phyloP scores from a whole-genome alignment of 2,329 filamentous ascomycete species.

The Cladosporium sp. region DNA sequence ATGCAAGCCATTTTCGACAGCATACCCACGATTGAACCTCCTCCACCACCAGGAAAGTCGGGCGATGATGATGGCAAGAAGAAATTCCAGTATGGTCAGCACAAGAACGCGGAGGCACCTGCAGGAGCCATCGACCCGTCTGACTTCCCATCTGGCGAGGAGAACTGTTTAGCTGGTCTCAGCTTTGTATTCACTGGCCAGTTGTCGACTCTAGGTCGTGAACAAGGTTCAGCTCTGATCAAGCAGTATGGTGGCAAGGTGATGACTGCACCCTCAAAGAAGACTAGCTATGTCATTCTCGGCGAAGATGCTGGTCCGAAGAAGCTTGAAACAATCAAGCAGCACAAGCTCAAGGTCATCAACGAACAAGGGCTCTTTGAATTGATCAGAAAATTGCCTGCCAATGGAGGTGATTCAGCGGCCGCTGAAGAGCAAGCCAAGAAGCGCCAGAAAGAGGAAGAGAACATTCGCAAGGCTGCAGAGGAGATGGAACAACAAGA shows the following conservation, averaged over 20 bases:
- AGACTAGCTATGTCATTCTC: slow-evolving; percentile 91
- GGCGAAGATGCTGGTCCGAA: slow-evolving; percentile 90
- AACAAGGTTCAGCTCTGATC: slow-evolving; percentile 81
- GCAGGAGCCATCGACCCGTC: slow-evolving; percentile 64
- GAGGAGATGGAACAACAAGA: slow-evolving; percentile 86
- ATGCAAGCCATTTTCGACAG: slow-evolving; percentile 85
- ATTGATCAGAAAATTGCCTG: slow-evolving; percentile 77
- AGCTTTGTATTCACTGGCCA: slow-evolving; percentile 96
- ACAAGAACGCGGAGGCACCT: slow-evolving; percentile 54
- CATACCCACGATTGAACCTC: slow-evolving; percentile 79
- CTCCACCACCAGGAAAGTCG: slow-evolving; percentile 72
- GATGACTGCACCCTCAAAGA: slow-evolving; percentile 80
- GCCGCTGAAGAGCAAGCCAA: slow-evolving; percentile 82
- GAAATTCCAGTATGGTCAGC: slow-evolving; percentile 77
- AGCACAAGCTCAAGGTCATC: slow-evolving; percentile 83
- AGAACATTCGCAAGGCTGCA: slow-evolving; percentile 77
- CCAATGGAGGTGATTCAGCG: slow-evolving; percentile 83
- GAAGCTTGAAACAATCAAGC: slow-evolving; percentile 83
- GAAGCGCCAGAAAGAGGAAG: slow-evolving; percentile 82
- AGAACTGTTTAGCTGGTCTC: slow-evolving; percentile 86
- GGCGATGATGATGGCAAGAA: slow-evolving; percentile 53
- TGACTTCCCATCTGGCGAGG: slow-evolving; percentile 78
- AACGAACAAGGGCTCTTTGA: slow-evolving; percentile 90
- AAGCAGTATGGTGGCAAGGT: slow-evolving; percentile 95
- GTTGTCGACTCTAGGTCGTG: slow-evolving; percentile 75